Percentiles rank a stretch among this genome's conserved stretches.
Evolutionary conservation across 176 grass and related monocot genomes (phyloP).

Genomic region (Triticum timopheevii): DNA sequence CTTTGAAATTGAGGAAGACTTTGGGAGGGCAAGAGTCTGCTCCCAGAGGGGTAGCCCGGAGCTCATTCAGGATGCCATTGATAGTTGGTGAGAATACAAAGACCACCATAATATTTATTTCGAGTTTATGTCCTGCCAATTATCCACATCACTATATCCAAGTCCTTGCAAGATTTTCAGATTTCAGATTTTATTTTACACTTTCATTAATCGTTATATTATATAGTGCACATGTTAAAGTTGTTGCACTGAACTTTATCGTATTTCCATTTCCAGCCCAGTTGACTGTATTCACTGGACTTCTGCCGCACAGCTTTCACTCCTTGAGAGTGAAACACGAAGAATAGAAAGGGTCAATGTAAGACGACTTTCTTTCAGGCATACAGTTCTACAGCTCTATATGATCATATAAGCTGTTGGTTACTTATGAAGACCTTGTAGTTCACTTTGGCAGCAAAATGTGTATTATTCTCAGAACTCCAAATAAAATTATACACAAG

Average conservation of each 20-base stretch:
- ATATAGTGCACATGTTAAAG: background rate
- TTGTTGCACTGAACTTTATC: constrained; percentile 18
- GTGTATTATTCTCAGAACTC: background rate
- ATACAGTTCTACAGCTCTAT: background rate
- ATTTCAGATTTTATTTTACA: background rate
- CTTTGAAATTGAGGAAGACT: constrained; percentile 89
- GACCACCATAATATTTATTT: background rate
- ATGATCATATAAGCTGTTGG: background rate
- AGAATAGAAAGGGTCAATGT: constrained; percentile 88
- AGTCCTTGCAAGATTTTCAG: background rate
- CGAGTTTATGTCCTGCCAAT: background rate
- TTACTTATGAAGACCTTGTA: background rate
- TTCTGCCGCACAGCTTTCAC: constrained; percentile 86
- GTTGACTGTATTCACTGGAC: constrained; percentile 99
- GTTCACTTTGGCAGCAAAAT: background rate
- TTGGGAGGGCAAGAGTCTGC: constrained; percentile 72
- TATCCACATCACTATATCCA: background rate
- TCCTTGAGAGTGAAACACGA: constrained; percentile 88
- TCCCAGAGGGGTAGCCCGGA: constrained; percentile 60
- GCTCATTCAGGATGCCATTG: constrained; percentile 79
- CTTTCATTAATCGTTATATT: background rate
- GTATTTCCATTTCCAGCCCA: constrained; percentile 61
- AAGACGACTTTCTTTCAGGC: background rate
- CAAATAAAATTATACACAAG: background rate
- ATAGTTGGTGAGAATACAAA: constrained; percentile 68